Evolutionary conservation across 768 basidiomycete genomes (phyloP), one percentile per base, ranked within the genome.

Genomic region (Termitomyces sp.): DNA sequence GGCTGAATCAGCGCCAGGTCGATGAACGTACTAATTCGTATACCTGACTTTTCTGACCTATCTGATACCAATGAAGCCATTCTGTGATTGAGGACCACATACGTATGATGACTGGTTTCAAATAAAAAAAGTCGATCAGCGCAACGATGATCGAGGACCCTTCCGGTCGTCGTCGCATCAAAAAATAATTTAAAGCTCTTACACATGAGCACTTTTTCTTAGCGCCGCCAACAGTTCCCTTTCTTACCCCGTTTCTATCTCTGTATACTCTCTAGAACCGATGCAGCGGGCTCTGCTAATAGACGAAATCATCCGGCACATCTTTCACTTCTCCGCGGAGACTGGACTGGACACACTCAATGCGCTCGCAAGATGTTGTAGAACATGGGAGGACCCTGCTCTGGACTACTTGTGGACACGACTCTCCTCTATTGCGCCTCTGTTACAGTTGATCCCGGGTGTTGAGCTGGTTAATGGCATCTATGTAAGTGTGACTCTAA

Each of bases 241-340:
- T 30, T 50, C 14, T 28, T 30, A 33, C 26, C 38, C 55, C 50
- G 18, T 53, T 35, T 6, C 30, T 35, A 53, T 50, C 23, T 40
- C 38, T 18, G 43, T 46, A 41, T 36, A 33, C 32, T 32, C 35
- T 28, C 14, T 33, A 26, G 10, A 47, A 55, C 18, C 52, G 43
- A 82, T 81, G 81, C 81, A 82, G 62, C 59, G 61, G 38, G 75
- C 71, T 10, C 70, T 84, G 33, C 66, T 77, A 59, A 73, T 83
- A 50, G 82, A 83, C 68, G 81, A 84, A 63, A 73, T 83, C 51
- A 67, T 82, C 23, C 75, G 76, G 49, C 65, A 70, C 40, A 75
- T 82, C 56, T 74, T 82, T 53, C 64, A 65, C n/a, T 66, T 67
- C 55, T 64, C 69, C 54, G 63, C 70, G 36, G 68, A 73, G 43